Base-by-base conservation (phyloP, 208 protist genomes). In the Trichomonas gallinae region DNA sequence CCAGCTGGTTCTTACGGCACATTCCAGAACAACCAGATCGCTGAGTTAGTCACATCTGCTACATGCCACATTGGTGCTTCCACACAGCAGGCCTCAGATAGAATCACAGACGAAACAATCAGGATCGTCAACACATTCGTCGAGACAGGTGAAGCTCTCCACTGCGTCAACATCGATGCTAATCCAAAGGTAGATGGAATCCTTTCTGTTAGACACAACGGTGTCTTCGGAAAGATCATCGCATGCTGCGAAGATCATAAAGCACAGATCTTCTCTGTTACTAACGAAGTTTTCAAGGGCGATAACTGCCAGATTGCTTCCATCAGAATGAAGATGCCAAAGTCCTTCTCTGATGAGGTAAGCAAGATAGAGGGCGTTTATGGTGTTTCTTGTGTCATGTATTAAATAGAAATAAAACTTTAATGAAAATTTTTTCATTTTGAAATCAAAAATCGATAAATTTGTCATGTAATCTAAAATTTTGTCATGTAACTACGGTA, bases 11-110 rank as follows among this genome's bases (percentile, higher is more conserved):
- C 49, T 34, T 42, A 31, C 11, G 51, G 26, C 26, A 49, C 63
- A 23, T 96, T 96, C 49, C 11, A 17, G 21, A 31, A 45, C 8
- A 96, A 21, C 21, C 46, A 40, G 11, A 23, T 96, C 36, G 87
- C 87, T 38, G 87, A 48, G 46, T 1, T 51, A 17, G 44, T 51
- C 15, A 42, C 93, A 17, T 82, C 49, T 34, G 46, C 26, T 11
- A 96, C 93, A 82, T 81, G 38, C 23, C 93, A 96, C 40, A 96
- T 96, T 26, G 93, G 49, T 42, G 23, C 46, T 45, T 96, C 45
- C 6, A 96, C 93, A 51, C 36, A 96, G 36, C 93, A 96, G 72
- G 15, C 93, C 8, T 23, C 23, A 17, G 93, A 82, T 4, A 44
- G 21, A 82, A 96, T 82, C 44, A n/a, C 49, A n/a, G 49, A 96